Conservation (phyloP, 2,329 filamentous ascomycete genomes). For the Camptophora hylomeconis region DNA sequence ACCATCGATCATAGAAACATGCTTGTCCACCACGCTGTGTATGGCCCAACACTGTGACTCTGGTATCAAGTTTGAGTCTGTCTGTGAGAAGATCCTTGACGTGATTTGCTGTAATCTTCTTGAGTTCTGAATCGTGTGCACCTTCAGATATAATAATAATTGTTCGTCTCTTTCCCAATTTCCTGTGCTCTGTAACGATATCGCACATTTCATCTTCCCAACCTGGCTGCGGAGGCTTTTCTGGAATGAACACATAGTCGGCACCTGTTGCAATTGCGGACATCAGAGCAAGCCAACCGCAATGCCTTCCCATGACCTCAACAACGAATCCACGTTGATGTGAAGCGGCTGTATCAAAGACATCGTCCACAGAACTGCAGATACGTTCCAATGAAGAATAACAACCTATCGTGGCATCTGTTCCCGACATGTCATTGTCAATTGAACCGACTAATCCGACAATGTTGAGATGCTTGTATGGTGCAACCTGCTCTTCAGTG, state of each 20-base stretch:
- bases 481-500: constrained; percentile 54
- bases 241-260: constrained; percentile 93
- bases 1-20: constrained; percentile 86
- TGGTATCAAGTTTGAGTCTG: constrained; percentile 72
- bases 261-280: constrained; percentile 88
- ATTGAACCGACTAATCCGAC: constrained; percentile 94
- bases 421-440: constrained; percentile 95
- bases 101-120: constrained; percentile 66
- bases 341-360: constrained; percentile 82
- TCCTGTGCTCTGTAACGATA: constrained; percentile 67
- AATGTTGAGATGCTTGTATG: constrained; percentile 82
- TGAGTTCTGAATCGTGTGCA: constrained; percentile 70
- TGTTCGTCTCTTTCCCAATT: constrained; percentile 85
- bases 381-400: constrained; percentile 89
- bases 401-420: constrained; percentile 92
- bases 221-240: constrained; percentile 74
- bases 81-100: constrained; percentile 82
- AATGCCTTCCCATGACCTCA: constrained; percentile 97
- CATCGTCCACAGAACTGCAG: constrained; percentile 91
- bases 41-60: constrained; percentile 89
- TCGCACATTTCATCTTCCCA: constrained; percentile 83
- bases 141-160: constrained; percentile 97
- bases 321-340: constrained; percentile 95
- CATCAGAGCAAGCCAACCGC: constrained; percentile 94
- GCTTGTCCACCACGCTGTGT: constrained; percentile 92